Percentiles rank a stretch among this genome's conserved stretches.
Conservation (phyloP, 2,329 filamentous ascomycete genomes). For the Cladosporium sp. region DNA sequence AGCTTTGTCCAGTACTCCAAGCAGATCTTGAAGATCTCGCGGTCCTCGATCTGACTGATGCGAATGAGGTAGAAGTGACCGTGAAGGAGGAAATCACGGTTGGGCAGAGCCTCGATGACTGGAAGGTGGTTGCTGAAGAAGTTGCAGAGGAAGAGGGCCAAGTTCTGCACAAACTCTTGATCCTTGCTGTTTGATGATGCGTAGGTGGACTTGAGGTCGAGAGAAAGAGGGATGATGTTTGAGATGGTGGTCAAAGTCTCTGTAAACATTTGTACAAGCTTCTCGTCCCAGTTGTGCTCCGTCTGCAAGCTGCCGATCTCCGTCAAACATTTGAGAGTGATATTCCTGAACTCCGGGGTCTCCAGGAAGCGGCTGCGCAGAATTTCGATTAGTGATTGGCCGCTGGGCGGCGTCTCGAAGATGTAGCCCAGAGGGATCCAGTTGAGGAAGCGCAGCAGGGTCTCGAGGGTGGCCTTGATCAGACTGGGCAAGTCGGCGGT, state of each 20-base stretch:
- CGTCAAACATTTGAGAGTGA: conserved; percentile 93
- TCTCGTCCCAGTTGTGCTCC: conserved; percentile 85
- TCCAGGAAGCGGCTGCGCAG: conserved; percentile 89
- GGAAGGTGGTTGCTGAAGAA: conserved; percentile 93
- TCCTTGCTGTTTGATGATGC: conserved; percentile 87
- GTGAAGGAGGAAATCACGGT: conserved; percentile 90
- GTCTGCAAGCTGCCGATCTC: conserved; percentile 95
- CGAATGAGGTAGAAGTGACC: conserved; percentile 97
- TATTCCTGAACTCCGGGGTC: conserved; percentile 91
- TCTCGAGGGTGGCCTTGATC: conserved; percentile 95
- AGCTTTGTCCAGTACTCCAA: conserved; percentile 99
- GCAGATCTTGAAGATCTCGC: conserved; percentile 99
- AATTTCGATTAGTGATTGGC: conserved; percentile 77
- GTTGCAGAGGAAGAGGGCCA: conserved; percentile 93
- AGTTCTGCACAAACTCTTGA: conserved; percentile 96
- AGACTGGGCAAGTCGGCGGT: conserved; percentile 85
- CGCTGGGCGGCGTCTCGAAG: conserved; percentile 77
- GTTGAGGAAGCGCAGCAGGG: conserved; percentile 92
- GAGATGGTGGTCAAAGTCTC: conserved; percentile 91
- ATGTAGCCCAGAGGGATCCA: conserved; percentile 99
- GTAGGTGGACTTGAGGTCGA: conserved; percentile 91
- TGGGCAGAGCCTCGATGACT: conserved; percentile 93
- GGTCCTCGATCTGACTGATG: conserved; percentile 97
- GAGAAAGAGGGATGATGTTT: conserved; percentile 83
- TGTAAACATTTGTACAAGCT: conserved; percentile 97